A percentile compares a stretch with the other conserved stretches of the same genome.
Evolutionary conservation across 352 stramenopile genomes (phyloP).

Genomic region (Aphanomyces stellatus): DNA sequence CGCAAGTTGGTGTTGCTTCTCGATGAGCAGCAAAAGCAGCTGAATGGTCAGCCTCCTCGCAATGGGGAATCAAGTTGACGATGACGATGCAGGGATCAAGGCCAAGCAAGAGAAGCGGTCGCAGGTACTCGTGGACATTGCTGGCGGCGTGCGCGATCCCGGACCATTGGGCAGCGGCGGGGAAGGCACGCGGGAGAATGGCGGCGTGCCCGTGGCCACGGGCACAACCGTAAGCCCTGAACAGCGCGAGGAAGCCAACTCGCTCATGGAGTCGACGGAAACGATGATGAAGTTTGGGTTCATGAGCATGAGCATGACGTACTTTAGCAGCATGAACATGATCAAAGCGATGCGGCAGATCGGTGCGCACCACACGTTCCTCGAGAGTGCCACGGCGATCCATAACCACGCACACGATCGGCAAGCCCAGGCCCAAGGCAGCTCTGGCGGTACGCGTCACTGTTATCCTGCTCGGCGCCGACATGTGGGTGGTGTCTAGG

Average conservation of each 20-base stretch:
- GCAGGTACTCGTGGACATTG: constrained; percentile 10
- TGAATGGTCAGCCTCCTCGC: constrained; percentile 53
- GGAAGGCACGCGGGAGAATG: not conserved
- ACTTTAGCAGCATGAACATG: constrained; percentile 97
- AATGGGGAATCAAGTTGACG: constrained; percentile 43
- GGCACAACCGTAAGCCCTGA: constrained; percentile 34
- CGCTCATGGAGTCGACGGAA: constrained; percentile 94
- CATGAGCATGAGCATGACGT: constrained; percentile 97
- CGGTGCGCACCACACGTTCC: constrained; percentile 84
- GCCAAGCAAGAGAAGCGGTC: constrained; percentile 20
- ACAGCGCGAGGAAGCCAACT: constrained; percentile 84
- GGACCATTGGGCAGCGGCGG: not conserved
- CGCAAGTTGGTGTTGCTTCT: constrained; percentile 91
- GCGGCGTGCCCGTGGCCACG: not conserved
- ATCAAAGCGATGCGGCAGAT: constrained; percentile 94
- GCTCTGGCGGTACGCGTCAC: no score
- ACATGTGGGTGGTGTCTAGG: no score
- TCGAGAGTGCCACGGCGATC: constrained; percentile 63
- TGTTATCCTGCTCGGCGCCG: no score
- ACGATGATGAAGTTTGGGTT: constrained; percentile 98
- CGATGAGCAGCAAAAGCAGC: constrained; percentile 91
- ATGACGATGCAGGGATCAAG: constrained; percentile 39
- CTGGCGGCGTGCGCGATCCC: not conserved
- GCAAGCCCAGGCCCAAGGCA: not conserved
- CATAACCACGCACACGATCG: constrained; percentile 41